Evolutionary conservation across 129 eudicot genomes (phyloP).

Genomic region (Glebionis coronaria): DNA sequence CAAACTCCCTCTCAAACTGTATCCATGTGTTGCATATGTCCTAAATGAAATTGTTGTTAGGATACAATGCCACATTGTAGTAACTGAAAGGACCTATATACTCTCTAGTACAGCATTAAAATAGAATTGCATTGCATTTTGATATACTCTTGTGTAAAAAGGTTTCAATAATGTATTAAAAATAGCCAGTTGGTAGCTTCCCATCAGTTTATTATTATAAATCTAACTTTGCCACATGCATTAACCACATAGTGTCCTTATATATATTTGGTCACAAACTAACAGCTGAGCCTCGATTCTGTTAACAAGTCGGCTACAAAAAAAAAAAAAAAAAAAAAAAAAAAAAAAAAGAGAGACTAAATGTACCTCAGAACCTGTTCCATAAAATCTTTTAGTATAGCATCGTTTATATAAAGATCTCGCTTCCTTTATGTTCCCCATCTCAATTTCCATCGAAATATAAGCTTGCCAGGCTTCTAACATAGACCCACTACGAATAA

Average conservation of each 20-base stretch:
- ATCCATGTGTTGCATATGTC: conserved; percentile 88
- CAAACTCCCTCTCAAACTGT: conserved; percentile 86
- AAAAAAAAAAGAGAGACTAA: not conserved
- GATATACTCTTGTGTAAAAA: conserved; percentile 6
- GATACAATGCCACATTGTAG: conserved; percentile 31
- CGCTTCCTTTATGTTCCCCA: conserved; percentile 71
- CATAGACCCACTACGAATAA: conserved; percentile 61
- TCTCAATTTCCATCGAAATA: conserved; percentile 74
- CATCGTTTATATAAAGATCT: conserved; percentile 86
- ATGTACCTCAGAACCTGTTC: conserved; percentile 93
- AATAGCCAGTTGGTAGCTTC: conserved; percentile 1
- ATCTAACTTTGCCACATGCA: conserved; percentile 12
- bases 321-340: not conserved
- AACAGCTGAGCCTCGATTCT: conserved; percentile 1
- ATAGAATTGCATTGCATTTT: too few relatives aligned
- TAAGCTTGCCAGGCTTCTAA: conserved; percentile 82
- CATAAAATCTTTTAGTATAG: conserved; percentile 73
- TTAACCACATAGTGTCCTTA: conserved; percentile 5
- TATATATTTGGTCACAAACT: not conserved
- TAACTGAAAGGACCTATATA: conserved; percentile 15
- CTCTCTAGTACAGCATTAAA: too few relatives aligned
- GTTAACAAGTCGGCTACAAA: not conserved
- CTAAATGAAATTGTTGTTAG: conserved; percentile 61
- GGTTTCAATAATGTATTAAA: conserved; percentile 1
- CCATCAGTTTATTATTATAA: conserved; percentile 14